phyloP scores from a whole-genome alignment of 768 basidiomycete species.

The Suillus variegatus region DNA sequence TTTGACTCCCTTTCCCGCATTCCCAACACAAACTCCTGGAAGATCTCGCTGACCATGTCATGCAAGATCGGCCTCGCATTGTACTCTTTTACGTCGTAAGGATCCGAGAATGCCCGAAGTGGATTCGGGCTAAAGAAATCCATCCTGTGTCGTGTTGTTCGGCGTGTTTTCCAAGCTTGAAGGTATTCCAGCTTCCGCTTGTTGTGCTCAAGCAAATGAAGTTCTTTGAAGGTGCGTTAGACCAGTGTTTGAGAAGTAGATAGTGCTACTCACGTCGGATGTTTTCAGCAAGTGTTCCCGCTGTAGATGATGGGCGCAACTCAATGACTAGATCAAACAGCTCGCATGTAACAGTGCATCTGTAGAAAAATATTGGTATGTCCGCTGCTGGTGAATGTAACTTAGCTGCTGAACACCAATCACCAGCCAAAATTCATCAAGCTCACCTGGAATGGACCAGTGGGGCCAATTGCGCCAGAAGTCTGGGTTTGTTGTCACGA shows the following conservation, averaged over 20 bases:
- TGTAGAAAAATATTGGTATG: constrained; percentile 22
- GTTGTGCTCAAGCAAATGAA: constrained; percentile 23
- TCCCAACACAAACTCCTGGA: constrained; percentile 14
- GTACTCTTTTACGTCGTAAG: constrained; percentile 4
- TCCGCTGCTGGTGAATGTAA: too few species aligned
- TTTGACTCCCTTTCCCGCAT: neutral
- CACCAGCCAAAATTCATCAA: too few species aligned
- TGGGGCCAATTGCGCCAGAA: too few species aligned
- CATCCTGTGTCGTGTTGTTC: neutral
- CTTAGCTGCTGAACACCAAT: too few species aligned
- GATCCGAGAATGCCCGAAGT: constrained; percentile 3
- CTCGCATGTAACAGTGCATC: constrained; percentile 21
- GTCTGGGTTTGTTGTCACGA: too few species aligned
- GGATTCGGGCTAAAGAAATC: neutral
- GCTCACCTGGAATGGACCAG: too few species aligned
- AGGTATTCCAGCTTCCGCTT: constrained; percentile 19
- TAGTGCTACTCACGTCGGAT: constrained; percentile 20
- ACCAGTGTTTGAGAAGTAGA: neutral
- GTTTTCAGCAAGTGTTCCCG: constrained; percentile 22
- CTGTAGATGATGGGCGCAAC: constrained; percentile 18
- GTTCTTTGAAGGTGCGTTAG: constrained; percentile 14
- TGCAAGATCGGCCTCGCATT: constrained; percentile 14
- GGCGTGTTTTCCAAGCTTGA: constrained; percentile 2
- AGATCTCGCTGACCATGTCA: constrained; percentile 22
- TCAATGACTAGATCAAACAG: constrained; percentile 28